Conservation (phyloP, 495 filamentous ascomycete species). For the Podospora comata region DNA sequence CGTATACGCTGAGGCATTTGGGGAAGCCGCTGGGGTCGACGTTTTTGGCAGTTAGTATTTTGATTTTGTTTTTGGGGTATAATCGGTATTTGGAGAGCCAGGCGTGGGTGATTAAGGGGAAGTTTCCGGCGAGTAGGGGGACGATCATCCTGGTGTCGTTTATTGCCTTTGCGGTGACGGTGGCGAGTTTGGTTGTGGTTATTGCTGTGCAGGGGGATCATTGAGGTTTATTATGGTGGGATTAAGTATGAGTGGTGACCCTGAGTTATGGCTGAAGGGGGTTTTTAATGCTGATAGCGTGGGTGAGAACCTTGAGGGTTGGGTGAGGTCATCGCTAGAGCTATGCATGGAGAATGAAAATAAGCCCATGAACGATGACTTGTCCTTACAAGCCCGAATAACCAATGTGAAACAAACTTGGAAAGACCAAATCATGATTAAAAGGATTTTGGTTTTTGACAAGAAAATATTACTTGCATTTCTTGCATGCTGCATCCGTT, state of each 20-base stretch:
- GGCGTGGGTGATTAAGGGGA: slow-evolving; percentile 88
- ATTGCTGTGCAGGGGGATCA: slow-evolving; percentile 57
- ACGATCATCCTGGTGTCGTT: slow-evolving; percentile 75
- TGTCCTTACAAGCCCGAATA: too few species aligned
- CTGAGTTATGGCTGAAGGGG: background rate
- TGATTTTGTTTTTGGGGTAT: slow-evolving; percentile 80
- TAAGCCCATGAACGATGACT: background rate
- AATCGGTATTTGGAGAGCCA: slow-evolving; percentile 60
- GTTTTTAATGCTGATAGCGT: background rate
- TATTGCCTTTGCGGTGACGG: slow-evolving; percentile 66
- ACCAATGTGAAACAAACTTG: too few species aligned
- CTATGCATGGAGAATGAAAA: background rate
- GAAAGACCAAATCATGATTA: too few species aligned
- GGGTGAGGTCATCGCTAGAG: background rate
- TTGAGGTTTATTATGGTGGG: background rate
- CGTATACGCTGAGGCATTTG: slow-evolving; percentile 61
- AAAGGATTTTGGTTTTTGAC: too few species aligned
- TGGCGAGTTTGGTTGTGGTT: slow-evolving; percentile 68
- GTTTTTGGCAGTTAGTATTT: slow-evolving; percentile 81
- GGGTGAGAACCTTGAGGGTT: background rate
- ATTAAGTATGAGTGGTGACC: background rate
- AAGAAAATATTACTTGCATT: background rate
- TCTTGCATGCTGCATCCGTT: background rate
- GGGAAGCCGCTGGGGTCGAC: slow-evolving; percentile 93
- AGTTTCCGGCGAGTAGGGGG: slow-evolving; percentile 88